A percentile compares a stretch with the other conserved stretches of the same genome.
Conservation (phyloP, 1,139 yeast species). For the Geotrichum phurueaensis region DNA sequence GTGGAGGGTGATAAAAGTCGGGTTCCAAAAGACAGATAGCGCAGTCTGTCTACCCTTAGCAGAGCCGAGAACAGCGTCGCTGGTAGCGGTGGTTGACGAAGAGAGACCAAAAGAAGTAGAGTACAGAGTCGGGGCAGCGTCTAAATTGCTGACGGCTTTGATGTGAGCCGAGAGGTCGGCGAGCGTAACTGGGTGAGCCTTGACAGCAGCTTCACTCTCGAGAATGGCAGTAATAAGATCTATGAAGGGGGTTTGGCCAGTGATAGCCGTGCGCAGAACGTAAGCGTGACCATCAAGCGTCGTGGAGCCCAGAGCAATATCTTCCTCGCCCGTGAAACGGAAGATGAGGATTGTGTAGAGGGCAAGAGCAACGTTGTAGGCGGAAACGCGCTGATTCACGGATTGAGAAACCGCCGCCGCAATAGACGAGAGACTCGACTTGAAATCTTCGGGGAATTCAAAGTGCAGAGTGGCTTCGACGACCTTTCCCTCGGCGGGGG, state of each 20-base stretch:
- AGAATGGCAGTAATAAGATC: slow-evolving; percentile 47
- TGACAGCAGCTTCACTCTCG: slow-evolving; percentile 39
- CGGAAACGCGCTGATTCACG: slow-evolving; percentile 16
- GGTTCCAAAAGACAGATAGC: slow-evolving; percentile 48
- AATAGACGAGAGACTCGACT: slow-evolving; percentile 10
- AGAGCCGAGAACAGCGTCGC: slow-evolving; percentile 28
- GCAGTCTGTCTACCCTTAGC: slow-evolving; percentile 42
- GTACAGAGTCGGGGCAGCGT: slow-evolving; percentile 58
- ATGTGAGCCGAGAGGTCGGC: slow-evolving; percentile 52
- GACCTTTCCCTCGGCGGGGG: slow-evolving; percentile 65
- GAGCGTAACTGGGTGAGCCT: slow-evolving; percentile 41
- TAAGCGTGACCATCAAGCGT: slow-evolving; percentile 39
- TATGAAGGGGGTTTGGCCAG: slow-evolving; percentile 42
- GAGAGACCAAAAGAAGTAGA: slow-evolving; percentile 45
- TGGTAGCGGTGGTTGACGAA: slow-evolving; percentile 5
- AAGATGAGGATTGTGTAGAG: slow-evolving; percentile 65
- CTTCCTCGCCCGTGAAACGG: slow-evolving; percentile 90
- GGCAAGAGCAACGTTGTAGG: slow-evolving; percentile 56
- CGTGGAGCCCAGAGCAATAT: slow-evolving; percentile 75
- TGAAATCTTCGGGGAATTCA: slow-evolving; percentile 21
- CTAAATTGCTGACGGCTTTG: slow-evolving; percentile 46
- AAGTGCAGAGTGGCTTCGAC: slow-evolving; percentile 55
- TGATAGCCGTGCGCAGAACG: slow-evolving; percentile 56
- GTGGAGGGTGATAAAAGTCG: slow-evolving; percentile 41
- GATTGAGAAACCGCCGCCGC: slow-evolving; percentile 21